phyloP scores from a whole-genome alignment of 148 eudicot species.

The Arctostaphylos glauca region DNA sequence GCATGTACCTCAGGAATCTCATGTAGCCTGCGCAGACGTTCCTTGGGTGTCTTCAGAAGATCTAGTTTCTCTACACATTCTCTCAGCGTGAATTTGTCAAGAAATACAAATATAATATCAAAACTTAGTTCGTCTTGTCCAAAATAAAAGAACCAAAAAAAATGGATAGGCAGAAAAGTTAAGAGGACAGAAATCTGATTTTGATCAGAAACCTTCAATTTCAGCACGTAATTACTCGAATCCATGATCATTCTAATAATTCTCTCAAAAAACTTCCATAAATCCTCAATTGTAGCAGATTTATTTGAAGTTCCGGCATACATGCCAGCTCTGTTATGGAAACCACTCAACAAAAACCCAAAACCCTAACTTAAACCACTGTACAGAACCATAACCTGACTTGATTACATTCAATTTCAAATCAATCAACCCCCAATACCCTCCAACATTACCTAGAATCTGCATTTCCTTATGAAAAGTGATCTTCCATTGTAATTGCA shows the following conservation, averaged over 20 bases:
- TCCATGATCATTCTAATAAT: background rate
- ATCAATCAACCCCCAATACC: background rate
- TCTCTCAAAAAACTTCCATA: background rate
- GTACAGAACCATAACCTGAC: background rate
- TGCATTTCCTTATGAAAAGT: background rate
- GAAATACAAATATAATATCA: constrained; percentile 31
- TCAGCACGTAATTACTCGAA: background rate
- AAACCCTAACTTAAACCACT: background rate
- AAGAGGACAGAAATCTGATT: background rate
- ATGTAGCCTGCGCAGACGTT: constrained; percentile 60
- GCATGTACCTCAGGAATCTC: constrained; percentile 76
- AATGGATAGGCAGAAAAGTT: background rate
- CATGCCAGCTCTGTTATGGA: background rate
- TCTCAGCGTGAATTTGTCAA: constrained; percentile 85
- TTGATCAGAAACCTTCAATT: background rate
- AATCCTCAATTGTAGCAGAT: background rate
- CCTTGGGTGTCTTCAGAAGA: constrained; percentile 77
- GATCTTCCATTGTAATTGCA: background rate
- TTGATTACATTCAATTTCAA: background rate
- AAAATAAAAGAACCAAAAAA: background rate
- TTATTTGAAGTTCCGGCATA: background rate
- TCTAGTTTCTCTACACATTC: constrained; percentile 73
- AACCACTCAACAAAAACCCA: background rate
- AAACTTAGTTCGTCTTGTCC: background rate
- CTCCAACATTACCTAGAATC: background rate